Percentiles rank a stretch among this genome's conserved stretches.
Conservation (phyloP, 805 yeast genomes). For the Yamadazyma endophytica region DNA sequence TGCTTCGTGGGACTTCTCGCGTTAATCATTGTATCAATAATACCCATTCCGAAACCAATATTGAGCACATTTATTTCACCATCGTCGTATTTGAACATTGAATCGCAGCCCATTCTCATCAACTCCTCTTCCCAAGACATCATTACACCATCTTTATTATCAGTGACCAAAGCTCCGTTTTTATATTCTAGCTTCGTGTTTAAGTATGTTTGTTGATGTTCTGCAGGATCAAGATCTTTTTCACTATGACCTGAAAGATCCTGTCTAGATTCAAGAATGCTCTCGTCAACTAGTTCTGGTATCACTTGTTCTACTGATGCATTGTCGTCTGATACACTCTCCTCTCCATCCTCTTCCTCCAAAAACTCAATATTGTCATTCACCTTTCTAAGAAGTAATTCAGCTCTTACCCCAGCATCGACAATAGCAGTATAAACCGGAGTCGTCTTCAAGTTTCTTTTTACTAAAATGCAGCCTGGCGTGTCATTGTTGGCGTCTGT, state of each 20-base stretch:
- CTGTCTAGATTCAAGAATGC: too few relatives aligned
- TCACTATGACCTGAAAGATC: conserved; percentile 59
- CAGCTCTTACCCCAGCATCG: conserved; percentile 89
- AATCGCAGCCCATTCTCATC: conserved; percentile 76
- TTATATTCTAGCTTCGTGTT: conserved; percentile 63
- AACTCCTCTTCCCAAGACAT: conserved; percentile 91
- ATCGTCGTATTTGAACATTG: conserved; percentile 46
- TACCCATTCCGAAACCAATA: conserved; percentile 97
- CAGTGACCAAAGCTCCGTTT: conserved; percentile 69
- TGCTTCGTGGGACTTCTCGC: conserved; percentile 57
- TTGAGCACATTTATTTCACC: conserved; percentile 58
- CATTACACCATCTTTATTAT: conserved; percentile 87
- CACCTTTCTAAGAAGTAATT: conserved; percentile 69
- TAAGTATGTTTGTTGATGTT: conserved; percentile 60
- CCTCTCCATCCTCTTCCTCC: conserved; percentile 27
- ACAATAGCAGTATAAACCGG: conserved; percentile 50
- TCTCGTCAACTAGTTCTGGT: conserved; percentile 5
- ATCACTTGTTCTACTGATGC: conserved; percentile 2
- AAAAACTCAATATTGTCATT: conserved; percentile 61
- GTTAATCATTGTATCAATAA: conserved; percentile 78
- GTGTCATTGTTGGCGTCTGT: conserved; percentile 69
- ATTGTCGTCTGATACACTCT: conserved; percentile 18
- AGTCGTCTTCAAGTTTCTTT: conserved; percentile 40
- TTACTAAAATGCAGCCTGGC: conserved; percentile 75
- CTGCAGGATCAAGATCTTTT: conserved; percentile 63